Evolutionary conservation across 768 basidiomycete species (phyloP), one percentile per base, ranked within the genome.

Genomic region (Psilocybe azurescens): DNA sequence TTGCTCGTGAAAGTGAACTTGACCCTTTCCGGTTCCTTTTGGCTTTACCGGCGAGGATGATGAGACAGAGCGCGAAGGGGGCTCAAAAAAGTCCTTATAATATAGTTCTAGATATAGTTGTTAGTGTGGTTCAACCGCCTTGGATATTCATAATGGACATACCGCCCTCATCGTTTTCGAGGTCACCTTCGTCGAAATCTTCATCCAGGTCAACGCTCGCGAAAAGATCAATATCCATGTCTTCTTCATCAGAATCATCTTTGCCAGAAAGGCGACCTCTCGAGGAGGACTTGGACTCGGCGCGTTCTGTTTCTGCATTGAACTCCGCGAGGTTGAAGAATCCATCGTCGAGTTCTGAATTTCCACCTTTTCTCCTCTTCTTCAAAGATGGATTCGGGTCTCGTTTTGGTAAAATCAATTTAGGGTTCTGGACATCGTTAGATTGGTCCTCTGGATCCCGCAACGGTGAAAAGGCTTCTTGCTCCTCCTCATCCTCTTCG

Each of bases 261-360:
- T 81, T 73, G 28, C 76, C 74, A 68, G 83, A 81, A 24, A 92
- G 79, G 29, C 75, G 78, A 18, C 93, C 94, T 68, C 78, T 79
- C 2, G 88, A 87, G 9, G 84, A 81, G 14, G 77, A 80, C 60
- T 75, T 82, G 13, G 88, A 85, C 73, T 97, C 95, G 2, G 88
- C 85, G 66, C 84, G 86, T 72, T 93, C 92, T 2, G 90, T 89
- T 72, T 95, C 88, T 2, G 88, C 83, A 69, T 99, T 97, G 80
- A 99, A 99, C 18, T 86, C 81, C 30, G 86, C 86, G 51, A 99
- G 83, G 63, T 90, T 84, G 76, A 99, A 99, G 78, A 99, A 99
- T 13, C 82, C 87, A 71, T 99, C 97, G 73, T 98, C 90, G 30
- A 98, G 83, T 47, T 83, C 82, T 46, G 74, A 49, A 55, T 67